Evolutionary conservation across 768 basidiomycete species (phyloP).

Genomic region (Ramaria rubella): DNA sequence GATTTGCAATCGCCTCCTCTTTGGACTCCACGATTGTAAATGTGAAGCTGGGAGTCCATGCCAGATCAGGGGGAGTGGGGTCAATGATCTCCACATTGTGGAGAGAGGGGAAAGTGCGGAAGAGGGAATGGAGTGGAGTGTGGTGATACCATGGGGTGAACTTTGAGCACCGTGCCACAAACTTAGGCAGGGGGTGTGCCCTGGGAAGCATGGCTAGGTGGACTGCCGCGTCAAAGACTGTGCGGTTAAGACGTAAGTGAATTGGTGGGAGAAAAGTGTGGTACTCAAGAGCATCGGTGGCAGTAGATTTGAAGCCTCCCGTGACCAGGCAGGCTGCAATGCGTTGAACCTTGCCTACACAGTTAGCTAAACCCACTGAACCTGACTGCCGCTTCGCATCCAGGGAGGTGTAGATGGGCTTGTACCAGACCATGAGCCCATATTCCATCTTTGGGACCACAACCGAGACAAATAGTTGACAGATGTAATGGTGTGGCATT

Average conservation of each 20-base stretch:
- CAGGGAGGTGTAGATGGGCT: not conserved
- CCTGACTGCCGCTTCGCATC: not conserved
- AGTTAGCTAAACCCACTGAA: not conserved
- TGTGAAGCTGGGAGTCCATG: not conserved
- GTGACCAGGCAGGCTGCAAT: slow-evolving; percentile 5
- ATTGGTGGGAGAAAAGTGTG: slow-evolving; percentile 20
- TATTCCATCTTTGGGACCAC: slow-evolving; percentile 22
- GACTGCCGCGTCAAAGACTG: not conserved
- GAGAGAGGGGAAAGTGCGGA: slow-evolving; percentile 6
- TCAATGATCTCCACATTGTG: slow-evolving; percentile 14
- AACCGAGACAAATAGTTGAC: slow-evolving; percentile 9
- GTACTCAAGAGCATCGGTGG: slow-evolving; percentile 17
- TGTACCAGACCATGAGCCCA: not conserved
- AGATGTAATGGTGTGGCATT: not conserved
- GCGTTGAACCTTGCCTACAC: not conserved
- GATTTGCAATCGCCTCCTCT: not conserved
- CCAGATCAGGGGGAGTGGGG: not conserved
- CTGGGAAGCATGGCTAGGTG: slow-evolving; percentile 11
- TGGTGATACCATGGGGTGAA: slow-evolving; percentile 10
- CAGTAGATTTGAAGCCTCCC: slow-evolving; percentile 12
- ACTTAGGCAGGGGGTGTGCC: slow-evolving; percentile 10
- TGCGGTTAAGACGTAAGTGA: not conserved
- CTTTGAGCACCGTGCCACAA: not conserved
- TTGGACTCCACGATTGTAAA: not conserved
- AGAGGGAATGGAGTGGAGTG: slow-evolving; percentile 19